Base-by-base conservation (phyloP, 2,329 filamentous ascomycete genomes). In the Fusarium solani-melongenae region DNA sequence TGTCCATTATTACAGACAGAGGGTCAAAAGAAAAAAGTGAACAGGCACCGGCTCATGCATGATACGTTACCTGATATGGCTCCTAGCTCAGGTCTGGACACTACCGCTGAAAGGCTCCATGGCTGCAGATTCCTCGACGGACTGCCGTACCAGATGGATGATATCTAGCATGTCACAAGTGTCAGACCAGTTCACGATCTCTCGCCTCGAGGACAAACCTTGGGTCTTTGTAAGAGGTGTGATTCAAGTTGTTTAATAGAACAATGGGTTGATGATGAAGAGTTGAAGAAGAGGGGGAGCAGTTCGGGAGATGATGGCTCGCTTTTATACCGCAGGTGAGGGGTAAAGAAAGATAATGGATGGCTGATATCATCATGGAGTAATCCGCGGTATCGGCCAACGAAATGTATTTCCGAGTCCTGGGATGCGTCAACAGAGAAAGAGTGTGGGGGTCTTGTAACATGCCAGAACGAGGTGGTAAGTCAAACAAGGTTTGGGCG, bases 1-100 rank as follows among this genome's bases (percentile, higher is more conserved):
- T 34, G 20, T 10, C 10, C 24, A 64, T 20, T 5, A 22, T 39
- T 11, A 11, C 3, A n/a, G 44, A n/a, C 34, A 56, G n/a, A 63
- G 39, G 36, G 34, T 41, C 51, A 22, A 36, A 59, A 59, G 66
- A 56, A 39, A 49, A 49, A 72, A 73, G 41, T 46, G 14, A 72
- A 74, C 66, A 79, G 82, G 85, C 90, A 92, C 90, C 90, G 90
- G 90, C 88, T 88, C 90, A 92, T 88, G 88, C 89, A 85, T 85
- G 79, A 82, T 80, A 83, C 80, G 81, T 84, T 85, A 85, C 83
- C 83, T 84, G 80, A 83, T 77, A 74, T 74, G 67, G 70, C 64
- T 76, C 79, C 76, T 81, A 31, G 27, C 46, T 82, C 81, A 81
- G 77, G 64, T 75, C 73, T 82, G 81, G 81, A 83, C 77, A 82